A percentile compares a stretch with the other conserved stretches of the same genome.
phyloP scores from a whole-genome alignment of 2,329 filamentous ascomycete genomes.

The Metarhizium album region DNA sequence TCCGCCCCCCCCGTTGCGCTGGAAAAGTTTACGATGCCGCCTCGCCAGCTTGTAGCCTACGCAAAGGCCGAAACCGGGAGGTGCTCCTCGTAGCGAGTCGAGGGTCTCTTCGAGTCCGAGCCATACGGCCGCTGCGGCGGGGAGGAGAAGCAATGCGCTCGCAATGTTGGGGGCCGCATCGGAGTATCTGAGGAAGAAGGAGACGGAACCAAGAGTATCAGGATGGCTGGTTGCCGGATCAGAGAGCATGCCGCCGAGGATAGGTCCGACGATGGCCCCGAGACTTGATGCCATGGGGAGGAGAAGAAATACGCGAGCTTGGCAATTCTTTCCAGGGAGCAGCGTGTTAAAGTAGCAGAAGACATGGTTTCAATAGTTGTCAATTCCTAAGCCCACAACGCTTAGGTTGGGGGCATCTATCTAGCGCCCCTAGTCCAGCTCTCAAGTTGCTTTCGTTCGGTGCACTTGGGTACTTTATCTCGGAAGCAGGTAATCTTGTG shows the following conservation, averaged over 20 bases:
- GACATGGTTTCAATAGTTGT: no score
- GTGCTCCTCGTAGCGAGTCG: slow-evolving; percentile 28
- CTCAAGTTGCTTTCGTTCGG: no score
- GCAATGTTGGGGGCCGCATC: slow-evolving; percentile 46
- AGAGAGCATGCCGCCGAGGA: slow-evolving; percentile 58
- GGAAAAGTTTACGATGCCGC: slow-evolving; percentile 17
- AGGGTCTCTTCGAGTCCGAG: slow-evolving; percentile 44
- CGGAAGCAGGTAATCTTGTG: no score
- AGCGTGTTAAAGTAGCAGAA: no score
- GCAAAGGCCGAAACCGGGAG: slow-evolving; percentile 31
- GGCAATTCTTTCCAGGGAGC: slow-evolving; percentile 51
- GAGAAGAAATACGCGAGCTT: slow-evolving; percentile 64
- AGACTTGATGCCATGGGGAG: slow-evolving; percentile 67
- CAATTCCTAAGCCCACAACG: no score
- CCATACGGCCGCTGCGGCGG: slow-evolving; percentile 33
- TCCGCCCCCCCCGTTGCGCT: not conserved
- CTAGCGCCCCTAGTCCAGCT: no score
- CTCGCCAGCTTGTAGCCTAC: slow-evolving; percentile 25
- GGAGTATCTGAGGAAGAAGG: slow-evolving; percentile 37
- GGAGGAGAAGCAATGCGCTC: slow-evolving; percentile 35
- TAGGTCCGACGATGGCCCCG: slow-evolving; percentile 60
- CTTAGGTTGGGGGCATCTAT: no score
- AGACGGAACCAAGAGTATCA: slow-evolving; percentile 34
- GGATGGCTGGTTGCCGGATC: slow-evolving; percentile 52
- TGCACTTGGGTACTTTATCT: no score